Conservation (phyloP, 1,284 basidiomycete genomes). For the Ustilago shanxiensis region DNA sequence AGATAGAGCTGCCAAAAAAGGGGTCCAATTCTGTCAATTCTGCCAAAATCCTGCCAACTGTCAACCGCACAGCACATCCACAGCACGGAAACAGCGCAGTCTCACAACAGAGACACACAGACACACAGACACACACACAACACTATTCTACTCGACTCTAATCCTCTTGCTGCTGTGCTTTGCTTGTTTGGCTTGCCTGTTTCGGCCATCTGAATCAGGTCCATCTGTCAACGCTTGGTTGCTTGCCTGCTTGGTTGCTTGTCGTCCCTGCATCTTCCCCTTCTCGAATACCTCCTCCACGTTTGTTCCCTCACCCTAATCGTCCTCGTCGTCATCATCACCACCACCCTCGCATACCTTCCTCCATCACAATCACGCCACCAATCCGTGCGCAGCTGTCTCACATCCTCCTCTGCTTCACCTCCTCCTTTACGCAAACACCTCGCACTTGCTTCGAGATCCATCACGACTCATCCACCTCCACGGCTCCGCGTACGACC, state of each 20-base stretch:
- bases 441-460: neutral
- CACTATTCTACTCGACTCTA: neutral
- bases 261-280: neutral
- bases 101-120: neutral
- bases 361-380: neutral
- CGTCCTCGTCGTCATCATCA: neutral
- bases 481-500: neutral
- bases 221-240: conserved; percentile 1
- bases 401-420: neutral
- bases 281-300: neutral
- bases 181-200: neutral
- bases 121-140: neutral
- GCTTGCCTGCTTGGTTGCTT: neutral
- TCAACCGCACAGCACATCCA: neutral
- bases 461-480: neutral
- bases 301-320: neutral
- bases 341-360: no score
- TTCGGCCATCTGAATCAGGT: conserved; percentile 21
- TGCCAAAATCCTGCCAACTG: conserved; percentile 7
- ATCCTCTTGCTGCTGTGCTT: neutral
- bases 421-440: neutral
- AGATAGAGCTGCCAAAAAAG: conserved; percentile 14
- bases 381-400: neutral
- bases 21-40: conserved; percentile 10
- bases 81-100: no score